Evolutionary conservation across 2,329 filamentous ascomycete genomes (phyloP), one percentile per base, ranked within the genome.

Genomic region (Eurotiales sp.): DNA sequence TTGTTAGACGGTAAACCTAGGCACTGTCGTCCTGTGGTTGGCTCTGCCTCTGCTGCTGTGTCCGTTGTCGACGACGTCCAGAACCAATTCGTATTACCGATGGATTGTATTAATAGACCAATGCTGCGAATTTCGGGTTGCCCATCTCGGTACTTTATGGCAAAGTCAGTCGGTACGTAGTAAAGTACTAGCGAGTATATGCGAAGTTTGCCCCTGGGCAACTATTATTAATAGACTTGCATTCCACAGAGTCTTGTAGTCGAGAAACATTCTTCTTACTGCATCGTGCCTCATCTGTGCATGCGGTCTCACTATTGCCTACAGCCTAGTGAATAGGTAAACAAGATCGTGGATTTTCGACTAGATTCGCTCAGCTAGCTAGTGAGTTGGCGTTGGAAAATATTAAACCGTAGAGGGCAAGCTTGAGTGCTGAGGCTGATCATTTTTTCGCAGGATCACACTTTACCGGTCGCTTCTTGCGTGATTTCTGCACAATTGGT

Each of bases 401-500:
- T 42, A 15, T 4, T 2, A 23, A 8, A 23, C 11, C 14, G 30
- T 21, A 17, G n/a, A 19, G 34, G 34, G 6, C 4, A 19, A 37
- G 34, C n/a, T 37, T 19, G 34, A 37, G 34, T 37, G 17, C 17
- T 37, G 34, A 37, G 4, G 34, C 34, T 37, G 34, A 37, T 37
- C 34, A 17, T 37, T 37, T n/a, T n/a, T 5, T 40, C 27, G 39
- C 46, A 42, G 46, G 29, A 40, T 50, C n/a, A n/a, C n/a, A n/a
- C n/a, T n/a, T n/a, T 36, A 50, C 39, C n/a, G 47, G 40, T 34
- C 29, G 15, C 32, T 43, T 50, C 37, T 50, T 43, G 47, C 47
- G 47, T 50, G 47, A 50, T 50, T 29, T 40, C 47, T 43, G 47
- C 47, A 50, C 19, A 15, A 14, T 23, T 50, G 27, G 39, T 29